These are phyloP conservation scores for Suhomyces pyralidae DNA, from an alignment of 805 yeast genomes.

Conservation along the genomic window DNA sequence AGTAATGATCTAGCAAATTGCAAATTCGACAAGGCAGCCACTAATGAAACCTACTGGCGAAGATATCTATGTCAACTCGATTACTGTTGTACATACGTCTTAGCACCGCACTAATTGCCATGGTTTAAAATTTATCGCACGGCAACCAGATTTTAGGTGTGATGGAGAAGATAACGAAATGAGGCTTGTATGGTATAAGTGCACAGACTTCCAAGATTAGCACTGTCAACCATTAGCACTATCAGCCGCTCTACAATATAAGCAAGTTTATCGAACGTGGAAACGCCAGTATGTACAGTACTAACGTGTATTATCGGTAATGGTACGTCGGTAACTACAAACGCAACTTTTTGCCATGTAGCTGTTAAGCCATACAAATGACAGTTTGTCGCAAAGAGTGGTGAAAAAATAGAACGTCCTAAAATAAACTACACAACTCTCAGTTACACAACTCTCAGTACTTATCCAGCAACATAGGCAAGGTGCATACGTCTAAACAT, in stretches of 20 bases:
- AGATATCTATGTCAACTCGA: neutral
- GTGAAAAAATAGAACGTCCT: neutral
- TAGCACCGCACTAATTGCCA: neutral
- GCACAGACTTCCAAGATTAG: neutral
- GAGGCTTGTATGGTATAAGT: neutral
- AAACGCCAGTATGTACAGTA: neutral
- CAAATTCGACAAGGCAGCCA: neutral
- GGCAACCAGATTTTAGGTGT: neutral
- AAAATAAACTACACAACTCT: neutral
- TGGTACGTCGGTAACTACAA: neutral
- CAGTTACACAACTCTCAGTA: too few species aligned
- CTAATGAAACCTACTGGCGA: neutral
- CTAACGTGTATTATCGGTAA: neutral
- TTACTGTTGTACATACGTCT: too few species aligned
- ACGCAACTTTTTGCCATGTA: neutral
- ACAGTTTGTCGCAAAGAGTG: neutral
- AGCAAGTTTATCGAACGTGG: neutral
- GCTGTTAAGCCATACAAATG: neutral
- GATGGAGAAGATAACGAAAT: neutral
- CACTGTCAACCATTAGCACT: neutral
- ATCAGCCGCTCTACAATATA: too few species aligned
- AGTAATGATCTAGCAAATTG: neutral
- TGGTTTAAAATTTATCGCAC: neutral
- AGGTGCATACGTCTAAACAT: neutral
- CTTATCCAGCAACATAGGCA: neutral